Evolutionary conservation across 1,139 yeast genomes (phyloP), one percentile per base, ranked within the genome.

Genomic region (Pichia sp.): DNA sequence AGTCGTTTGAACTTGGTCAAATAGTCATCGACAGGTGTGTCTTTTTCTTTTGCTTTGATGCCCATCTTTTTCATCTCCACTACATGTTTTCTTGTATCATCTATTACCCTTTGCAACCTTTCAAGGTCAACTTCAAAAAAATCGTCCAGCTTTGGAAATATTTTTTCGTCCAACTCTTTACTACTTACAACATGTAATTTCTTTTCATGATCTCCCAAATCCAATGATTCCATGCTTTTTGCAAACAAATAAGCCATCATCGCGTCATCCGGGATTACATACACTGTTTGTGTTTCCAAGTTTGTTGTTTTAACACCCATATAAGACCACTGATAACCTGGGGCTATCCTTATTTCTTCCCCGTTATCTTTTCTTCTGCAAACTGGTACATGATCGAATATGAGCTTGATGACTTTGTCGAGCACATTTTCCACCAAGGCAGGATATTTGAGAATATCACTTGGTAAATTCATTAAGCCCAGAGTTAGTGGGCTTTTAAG

Each of bases 191-290:
- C 13, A 54, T 29, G 15, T 52, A 38, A 23, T 15, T 34, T 10
- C 10, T 44, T 29, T 56, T 31, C 1, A 23, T 26, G 11, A 4
- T 38, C 54, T 1, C 42, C 45, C 7, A 49, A 13, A 10, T 16
- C n/a, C 2, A 61, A n/a, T 3, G 53, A 57, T 19, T 53, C 44
- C 1, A 63, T 15, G 1, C 59, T 2, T 13, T 49, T 46, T n/a
- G 50, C 40, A 44, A 67, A 64, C n/a, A 65, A 48, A 42, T 56
- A 56, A 43, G 66, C 44, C 8, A 67, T 59, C 50, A 66, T 45
- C 1, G 65, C 53, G 54, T 68, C 70, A 3, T 57, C 53, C 48
- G 68, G 68, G 19, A 52, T 50, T 6, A 68, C 42, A 53, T 61
- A 68, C 1, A 68, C 57, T 8, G 50, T 31, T n/a, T 59, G 61